phyloP scores from a whole-genome alignment of 306 rosid species.

The Leucaena leucocephala region DNA sequence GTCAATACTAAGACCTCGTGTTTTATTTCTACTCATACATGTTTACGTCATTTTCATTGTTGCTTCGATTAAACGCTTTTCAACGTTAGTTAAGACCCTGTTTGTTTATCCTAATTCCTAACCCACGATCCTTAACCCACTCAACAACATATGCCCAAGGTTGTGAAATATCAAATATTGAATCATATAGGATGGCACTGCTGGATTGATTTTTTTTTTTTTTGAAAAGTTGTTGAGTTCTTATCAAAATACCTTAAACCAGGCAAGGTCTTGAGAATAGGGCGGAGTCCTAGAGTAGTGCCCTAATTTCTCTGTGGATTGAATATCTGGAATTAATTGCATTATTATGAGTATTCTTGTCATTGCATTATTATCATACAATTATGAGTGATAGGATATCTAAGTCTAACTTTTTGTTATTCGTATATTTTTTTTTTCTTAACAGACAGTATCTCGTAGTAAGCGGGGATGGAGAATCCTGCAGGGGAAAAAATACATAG shows the following conservation, averaged over 20 bases:
- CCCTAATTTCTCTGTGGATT: background rate
- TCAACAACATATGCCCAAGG: background rate
- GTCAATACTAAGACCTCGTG: too few species aligned
- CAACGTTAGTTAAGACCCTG: background rate
- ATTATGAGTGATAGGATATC: background rate
- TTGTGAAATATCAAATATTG: background rate
- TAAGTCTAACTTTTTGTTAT: background rate
- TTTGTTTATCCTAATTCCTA: background rate
- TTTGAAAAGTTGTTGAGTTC: too few species aligned
- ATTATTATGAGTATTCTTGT: background rate
- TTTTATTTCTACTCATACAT: background rate
- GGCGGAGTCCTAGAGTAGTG: background rate
- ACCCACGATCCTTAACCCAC: background rate
- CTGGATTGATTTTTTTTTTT: background rate
- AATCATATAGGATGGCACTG: background rate
- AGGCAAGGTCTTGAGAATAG: background rate
- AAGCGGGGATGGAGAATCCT: slow-evolving; percentile 31
- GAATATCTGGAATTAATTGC: slow-evolving; percentile 22
- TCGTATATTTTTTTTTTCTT: background rate
- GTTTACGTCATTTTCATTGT: background rate
- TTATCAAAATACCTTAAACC: background rate
- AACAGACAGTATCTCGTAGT: slow-evolving; percentile 52
- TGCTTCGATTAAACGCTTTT: background rate
- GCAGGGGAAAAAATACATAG: slow-evolving; percentile 7
- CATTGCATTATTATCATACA: too few species aligned